Evolutionary conservation across 2,329 filamentous ascomycete species (phyloP).

Genomic region (Fusarium continuum): DNA sequence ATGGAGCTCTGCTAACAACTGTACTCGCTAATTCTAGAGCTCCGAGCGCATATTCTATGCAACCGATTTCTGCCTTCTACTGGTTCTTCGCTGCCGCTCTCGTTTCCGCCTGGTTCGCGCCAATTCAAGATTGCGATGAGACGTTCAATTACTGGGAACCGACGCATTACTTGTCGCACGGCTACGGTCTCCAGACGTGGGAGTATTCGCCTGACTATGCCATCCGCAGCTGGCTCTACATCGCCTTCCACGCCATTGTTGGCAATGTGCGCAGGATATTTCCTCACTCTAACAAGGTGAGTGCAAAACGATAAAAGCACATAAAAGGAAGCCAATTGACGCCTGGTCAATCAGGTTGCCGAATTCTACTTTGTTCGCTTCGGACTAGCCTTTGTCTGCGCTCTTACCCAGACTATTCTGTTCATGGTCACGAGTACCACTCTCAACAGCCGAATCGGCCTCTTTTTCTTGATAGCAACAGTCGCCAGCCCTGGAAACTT

Average conservation of each 20-base stretch:
- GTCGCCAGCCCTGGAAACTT: constrained; percentile 91
- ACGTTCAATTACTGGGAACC: constrained; percentile 99
- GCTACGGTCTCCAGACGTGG: constrained; percentile 96
- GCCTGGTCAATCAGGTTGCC: constrained; percentile 54
- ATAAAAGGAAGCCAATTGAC: constrained; percentile 3
- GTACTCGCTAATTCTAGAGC: constrained; percentile 15
- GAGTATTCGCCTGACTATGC: constrained; percentile 96
- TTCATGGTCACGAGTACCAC: constrained; percentile 80
- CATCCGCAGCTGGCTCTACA: constrained; percentile 94
- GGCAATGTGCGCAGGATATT: constrained; percentile 73
- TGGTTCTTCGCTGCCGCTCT: constrained; percentile 78
- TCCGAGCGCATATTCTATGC: constrained; percentile 69
- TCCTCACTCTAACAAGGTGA: constrained; percentile 68
- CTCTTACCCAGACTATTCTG: constrained; percentile 82
- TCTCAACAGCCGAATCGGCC: constrained; percentile 82
- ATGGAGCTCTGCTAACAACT: constrained; percentile 19
- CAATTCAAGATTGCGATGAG: constrained; percentile 98
- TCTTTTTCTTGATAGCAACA: constrained; percentile 83
- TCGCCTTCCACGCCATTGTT: constrained; percentile 78
- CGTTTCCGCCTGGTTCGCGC: constrained; percentile 81
- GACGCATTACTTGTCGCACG: constrained; percentile 90
- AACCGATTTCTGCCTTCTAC: constrained; percentile 81
- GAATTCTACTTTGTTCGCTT: constrained; percentile 92
- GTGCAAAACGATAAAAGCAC: neutral
- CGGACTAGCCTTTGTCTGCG: constrained; percentile 77